phyloP scores from a whole-genome alignment of 2,329 filamentous ascomycete genomes.

The Bertia moriformis region DNA sequence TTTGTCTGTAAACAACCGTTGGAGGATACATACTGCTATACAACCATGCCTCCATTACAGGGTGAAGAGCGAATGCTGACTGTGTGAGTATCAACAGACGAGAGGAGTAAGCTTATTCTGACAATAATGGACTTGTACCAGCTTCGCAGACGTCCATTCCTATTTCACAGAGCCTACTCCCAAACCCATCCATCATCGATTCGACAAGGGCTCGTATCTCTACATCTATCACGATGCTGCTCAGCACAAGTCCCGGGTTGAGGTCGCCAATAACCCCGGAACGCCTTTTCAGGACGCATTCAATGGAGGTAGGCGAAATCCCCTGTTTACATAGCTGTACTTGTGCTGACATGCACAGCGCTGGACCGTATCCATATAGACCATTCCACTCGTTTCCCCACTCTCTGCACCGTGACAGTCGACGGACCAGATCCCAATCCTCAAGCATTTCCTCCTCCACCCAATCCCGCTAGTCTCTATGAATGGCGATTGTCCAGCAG shows the following conservation, averaged over 20 bases:
- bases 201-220: conserved; percentile 49
- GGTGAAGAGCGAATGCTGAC: conserved; percentile 28
- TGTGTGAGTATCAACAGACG: conserved; percentile 18
- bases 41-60: conserved; percentile 24
- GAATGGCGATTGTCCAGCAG: conserved; percentile 37
- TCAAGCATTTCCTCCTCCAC: conserved; percentile 12
- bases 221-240: conserved; percentile 45
- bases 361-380: conserved; percentile 34
- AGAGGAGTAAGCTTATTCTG: neutral
- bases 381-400: conserved; percentile 44
- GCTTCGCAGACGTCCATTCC: conserved; percentile 50
- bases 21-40: too few species aligned
- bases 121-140: conserved; percentile 15
- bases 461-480: neutral
- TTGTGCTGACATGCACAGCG: conserved; percentile 20
- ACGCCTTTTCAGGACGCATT: conserved; percentile 52
- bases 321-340: neutral
- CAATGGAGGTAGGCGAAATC: conserved; percentile 30
- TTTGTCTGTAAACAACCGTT: too few species aligned
- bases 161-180: conserved; percentile 40
- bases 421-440: conserved; percentile 19
- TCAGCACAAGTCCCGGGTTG: conserved; percentile 35
- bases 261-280: conserved; percentile 49
- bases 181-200: conserved; percentile 43
- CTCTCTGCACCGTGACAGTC: conserved; percentile 38